These are phyloP conservation scores for Fomitopsis schrenkii DNA, from an alignment of 1,284 basidiomycete genomes.

Conservation along the genomic window DNA sequence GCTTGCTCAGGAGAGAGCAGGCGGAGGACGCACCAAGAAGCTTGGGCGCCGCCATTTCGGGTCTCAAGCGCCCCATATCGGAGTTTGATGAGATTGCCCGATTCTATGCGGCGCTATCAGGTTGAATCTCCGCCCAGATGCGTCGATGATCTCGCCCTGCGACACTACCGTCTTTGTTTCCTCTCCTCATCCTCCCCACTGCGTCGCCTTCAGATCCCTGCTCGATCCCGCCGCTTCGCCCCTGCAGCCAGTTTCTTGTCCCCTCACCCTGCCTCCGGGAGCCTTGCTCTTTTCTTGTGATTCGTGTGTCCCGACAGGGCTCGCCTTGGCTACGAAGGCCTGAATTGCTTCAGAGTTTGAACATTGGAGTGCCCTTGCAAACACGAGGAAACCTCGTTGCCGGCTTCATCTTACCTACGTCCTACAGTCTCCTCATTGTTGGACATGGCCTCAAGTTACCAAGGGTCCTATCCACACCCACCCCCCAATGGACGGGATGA, in stretches of 20 bases:
- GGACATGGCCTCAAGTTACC: constrained; percentile 30
- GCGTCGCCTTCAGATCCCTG: not conserved
- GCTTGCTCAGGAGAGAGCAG: not conserved
- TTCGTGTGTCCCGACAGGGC: not conserved
- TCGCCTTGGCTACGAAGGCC: not conserved
- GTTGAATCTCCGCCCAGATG: constrained; percentile 25
- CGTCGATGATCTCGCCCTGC: constrained; percentile 23
- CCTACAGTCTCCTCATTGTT: constrained; percentile 4
- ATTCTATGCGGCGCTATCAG: constrained; percentile 18
- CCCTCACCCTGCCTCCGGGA: not conserved
- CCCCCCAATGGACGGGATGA: constrained; percentile 32
- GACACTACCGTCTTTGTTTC: constrained; percentile 19
- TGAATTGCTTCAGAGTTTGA: not conserved
- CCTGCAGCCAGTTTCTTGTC: not conserved
- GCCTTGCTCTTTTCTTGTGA: not conserved
- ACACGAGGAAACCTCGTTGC: not conserved
- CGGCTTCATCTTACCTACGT: not conserved
- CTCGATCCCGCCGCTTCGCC: not conserved
- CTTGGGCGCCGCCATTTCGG: not conserved
- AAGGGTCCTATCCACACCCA: constrained; percentile 25
- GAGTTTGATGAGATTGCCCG: constrained; percentile 6
- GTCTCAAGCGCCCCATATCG: not conserved
- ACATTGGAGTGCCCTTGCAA: not conserved
- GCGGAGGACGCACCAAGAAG: not conserved
- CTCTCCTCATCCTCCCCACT: constrained; percentile 18